Conservation (phyloP, 805 yeast genomes). For the Candida yuanshanica region DNA sequence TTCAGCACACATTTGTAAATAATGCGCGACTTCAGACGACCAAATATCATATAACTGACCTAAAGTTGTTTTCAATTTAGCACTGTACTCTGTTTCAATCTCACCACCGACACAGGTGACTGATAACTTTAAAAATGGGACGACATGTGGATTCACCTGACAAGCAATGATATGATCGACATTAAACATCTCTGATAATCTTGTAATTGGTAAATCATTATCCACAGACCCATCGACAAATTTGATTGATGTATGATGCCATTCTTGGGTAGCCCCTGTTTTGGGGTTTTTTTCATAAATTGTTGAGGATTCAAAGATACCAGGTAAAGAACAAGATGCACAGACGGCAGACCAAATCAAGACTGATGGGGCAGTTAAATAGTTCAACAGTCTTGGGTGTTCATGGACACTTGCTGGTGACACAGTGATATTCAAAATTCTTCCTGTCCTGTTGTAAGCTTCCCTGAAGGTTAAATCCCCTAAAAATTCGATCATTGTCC, state of each 20-base stretch:
- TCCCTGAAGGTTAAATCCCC: conserved; percentile 93
- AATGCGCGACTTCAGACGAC: conserved; percentile 72
- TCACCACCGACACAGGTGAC: conserved; percentile 66
- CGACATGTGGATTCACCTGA: conserved; percentile 95
- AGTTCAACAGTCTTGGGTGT: conserved; percentile 78
- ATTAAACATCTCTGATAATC: conserved; percentile 93
- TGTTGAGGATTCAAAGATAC: conserved; percentile 81
- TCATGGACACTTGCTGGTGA: conserved; percentile 89
- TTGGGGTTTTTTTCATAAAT: conserved; percentile 76
- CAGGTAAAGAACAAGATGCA: conserved; percentile 92
- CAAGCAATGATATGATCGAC: conserved; percentile 97
- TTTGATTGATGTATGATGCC: conserved; percentile 73
- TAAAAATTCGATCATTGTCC: conserved; percentile 69
- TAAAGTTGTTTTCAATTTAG: conserved; percentile 45
- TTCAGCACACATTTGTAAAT: conserved; percentile 66
- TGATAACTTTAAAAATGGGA: conserved; percentile 72
- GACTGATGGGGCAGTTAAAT: conserved; percentile 76
- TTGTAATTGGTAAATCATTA: conserved; percentile 84
- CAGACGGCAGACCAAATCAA: conserved; percentile 85
- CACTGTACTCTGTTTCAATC: conserved; percentile 53
- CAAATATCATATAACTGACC: conserved; percentile 52
- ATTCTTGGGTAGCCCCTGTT: conserved; percentile 69
- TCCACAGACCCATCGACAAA: conserved; percentile 97
- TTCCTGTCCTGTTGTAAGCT: conserved; percentile 90
- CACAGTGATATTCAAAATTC: conserved; percentile 89